Evolutionary conservation across 176 grass and related monocot genomes (phyloP), one percentile per base, ranked within the genome.

Genomic region (Oropetium thomaeum): DNA sequence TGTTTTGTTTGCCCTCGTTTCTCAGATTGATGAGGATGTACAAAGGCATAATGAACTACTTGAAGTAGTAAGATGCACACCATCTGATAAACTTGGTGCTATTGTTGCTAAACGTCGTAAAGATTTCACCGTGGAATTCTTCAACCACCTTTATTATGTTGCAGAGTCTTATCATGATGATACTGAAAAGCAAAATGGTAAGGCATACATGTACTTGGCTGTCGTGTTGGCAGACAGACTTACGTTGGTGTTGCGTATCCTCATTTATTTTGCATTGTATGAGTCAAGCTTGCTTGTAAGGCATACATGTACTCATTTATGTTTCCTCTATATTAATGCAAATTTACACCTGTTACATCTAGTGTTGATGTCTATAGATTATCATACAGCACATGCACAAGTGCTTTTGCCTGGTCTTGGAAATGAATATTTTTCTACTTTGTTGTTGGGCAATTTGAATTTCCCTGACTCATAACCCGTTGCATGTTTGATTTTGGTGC

Each of bases 51-150:
- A 91, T 68, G 94, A 93, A 74, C 86, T 97, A 51, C 69, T 97
- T 76, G 81, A 93, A 87, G 78, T 74, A 71, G 74, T 97, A 62
- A 89, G 78, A 78, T 86, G 69, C 15, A 71, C 84, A 77, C 85
- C 83, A 30, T 81, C 83, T 75, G 80, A 49, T 25, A 14, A 97
- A 87, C 89, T 97, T 51, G 68, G 37, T 81, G 22, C 61, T 44
- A 67, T 97, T 78, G 71, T 97, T 81, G 73, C 86, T 76, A 91
- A 72, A 54, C 74, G 88, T 2, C 84, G 81, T 45, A 97, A 97
- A 88, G 94, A 97, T 90, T 97, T 97, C 61, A 93, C 94, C 7
- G 73, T 87, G 65, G 94, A 97, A 69, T 97, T 97, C 48, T 97
- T 97, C 55, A 34, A 89, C 66, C 94, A 97, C 78, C 85, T 97